Base-by-base conservation (phyloP, 2,329 filamentous ascomycete genomes). In the Curvularia sp. region DNA sequence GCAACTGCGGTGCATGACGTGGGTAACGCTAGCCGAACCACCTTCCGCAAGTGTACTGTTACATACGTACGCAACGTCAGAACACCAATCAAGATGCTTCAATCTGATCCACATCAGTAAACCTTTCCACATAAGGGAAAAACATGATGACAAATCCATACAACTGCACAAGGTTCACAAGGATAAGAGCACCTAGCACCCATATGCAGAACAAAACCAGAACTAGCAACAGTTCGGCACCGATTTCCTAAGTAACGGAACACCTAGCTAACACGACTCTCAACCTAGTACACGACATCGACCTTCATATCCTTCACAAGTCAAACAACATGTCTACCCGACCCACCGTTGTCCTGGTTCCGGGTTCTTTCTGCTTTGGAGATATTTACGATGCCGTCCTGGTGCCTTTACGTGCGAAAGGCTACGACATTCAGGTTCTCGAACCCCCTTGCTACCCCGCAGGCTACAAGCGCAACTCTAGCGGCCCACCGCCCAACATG, bases 281-380 rank as follows among this genome's bases (percentile, higher is more conserved):
- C 34, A 43, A 23, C 13, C 41, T 27, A 21, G 23, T 27, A 6
- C 34, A 7, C 34, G 18, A n/a, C 25, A 27, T 7, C 5, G 18
- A n/a, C 27, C 3, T 21, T 5, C n/a, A 9, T 18, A 30, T 5
- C 23, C n/a, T 5, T 34, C n/a, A 19, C 19, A 7, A 39, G 8
- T 30, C 25, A 6, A 18, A 38, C 27, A 53, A 55, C 9, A 54
- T 63, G 54, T 32, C 59, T 15, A 55, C 55, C 32, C 64, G 63
- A 45, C 61, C 70, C n/a, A 63, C 59, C 13, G 49, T 74, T 32
- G 57, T 70, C 41, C 13, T 73, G 12, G 49, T 71, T 32, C 65
- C 70, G 12, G 72, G 70, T 46, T 73, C 70, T 38, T 74, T 74
- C 55, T 49, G 54, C 18, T 43, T 18, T 3, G 45, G 51, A 38